Conservation (phyloP, 495 filamentous ascomycete species). For the Talaromyces proteolyticus region DNA sequence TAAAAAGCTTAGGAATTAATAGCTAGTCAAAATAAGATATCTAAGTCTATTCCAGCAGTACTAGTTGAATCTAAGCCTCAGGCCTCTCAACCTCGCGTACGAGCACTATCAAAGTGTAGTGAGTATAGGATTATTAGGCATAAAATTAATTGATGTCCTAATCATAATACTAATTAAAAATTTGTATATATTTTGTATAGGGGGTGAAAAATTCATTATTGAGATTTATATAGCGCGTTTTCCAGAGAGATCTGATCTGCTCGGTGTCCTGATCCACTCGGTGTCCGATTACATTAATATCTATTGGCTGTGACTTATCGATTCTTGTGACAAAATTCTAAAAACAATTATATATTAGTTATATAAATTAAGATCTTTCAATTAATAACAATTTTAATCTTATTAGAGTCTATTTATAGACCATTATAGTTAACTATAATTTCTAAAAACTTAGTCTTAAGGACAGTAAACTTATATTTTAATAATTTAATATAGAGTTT, state of each 20-base stretch:
- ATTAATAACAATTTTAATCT: too few relatives aligned
- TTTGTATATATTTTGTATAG: conserved; percentile 1
- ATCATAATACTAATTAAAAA: not conserved
- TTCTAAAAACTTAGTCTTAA: too few relatives aligned
- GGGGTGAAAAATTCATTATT: conserved; percentile 9
- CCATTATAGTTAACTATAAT: too few relatives aligned
- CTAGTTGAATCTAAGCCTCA: not conserved
- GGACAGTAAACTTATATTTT: too few relatives aligned
- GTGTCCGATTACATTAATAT: too few relatives aligned
- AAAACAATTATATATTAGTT: too few relatives aligned
- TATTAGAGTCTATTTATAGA: too few relatives aligned
- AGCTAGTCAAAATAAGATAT: not conserved
- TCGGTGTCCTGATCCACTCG: not conserved
- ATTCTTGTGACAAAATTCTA: too few relatives aligned
- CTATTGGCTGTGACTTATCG: too few relatives aligned
- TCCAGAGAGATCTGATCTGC: not conserved
- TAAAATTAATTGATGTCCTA: conserved; percentile 12
- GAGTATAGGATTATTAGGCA: too few relatives aligned
- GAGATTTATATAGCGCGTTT: conserved; percentile 7
- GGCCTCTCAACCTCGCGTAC: conserved; percentile 1
- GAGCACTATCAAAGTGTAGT: not conserved
- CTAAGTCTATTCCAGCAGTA: not conserved
- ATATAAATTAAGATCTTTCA: too few relatives aligned
- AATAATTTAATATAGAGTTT: too few relatives aligned
- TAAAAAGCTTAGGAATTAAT: conserved; percentile 1